Conservation (phyloP, 2,329 filamentous ascomycete species). For the Penicillium janthinellum region DNA sequence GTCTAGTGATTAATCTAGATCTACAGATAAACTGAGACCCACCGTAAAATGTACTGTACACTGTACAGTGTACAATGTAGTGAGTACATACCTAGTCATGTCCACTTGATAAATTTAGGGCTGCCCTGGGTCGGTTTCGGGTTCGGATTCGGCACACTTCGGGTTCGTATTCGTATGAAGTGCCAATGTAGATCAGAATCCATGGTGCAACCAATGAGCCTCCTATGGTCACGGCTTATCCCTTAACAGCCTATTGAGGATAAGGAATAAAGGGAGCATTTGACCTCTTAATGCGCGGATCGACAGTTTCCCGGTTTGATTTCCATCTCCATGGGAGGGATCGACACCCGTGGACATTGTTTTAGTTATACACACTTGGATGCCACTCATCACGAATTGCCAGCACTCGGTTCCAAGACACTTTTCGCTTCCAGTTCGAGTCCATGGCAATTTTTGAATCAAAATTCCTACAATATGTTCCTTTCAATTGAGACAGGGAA, state of each 20-base stretch:
- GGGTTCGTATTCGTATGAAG: slow-evolving; percentile 7
- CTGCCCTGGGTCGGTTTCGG: slow-evolving; percentile 2
- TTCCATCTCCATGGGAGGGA: not conserved
- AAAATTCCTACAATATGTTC: not conserved
- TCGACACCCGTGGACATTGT: not conserved
- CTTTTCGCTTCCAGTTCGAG: not conserved
- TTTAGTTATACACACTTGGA: not conserved
- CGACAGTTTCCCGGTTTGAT: not conserved
- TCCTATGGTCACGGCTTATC: slow-evolving; percentile 14
- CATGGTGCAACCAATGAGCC: not conserved
- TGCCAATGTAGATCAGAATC: not conserved
- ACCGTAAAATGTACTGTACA: too few species aligned
- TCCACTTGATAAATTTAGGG: not conserved
- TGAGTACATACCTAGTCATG: too few species aligned
- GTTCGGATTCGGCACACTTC: not conserved
- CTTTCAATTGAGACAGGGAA: not conserved
- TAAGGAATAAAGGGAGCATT: not conserved
- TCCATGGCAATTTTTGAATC: not conserved
- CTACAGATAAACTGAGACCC: not conserved
- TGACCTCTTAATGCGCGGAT: not conserved
- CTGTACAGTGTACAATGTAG: too few species aligned
- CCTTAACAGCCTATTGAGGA: slow-evolving; percentile 20
- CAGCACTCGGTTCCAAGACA: not conserved
- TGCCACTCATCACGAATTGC: not conserved
- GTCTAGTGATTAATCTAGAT: too few species aligned